Evolutionary conservation across 2,329 filamentous ascomycete genomes (phyloP).

Genomic region (Catunica adiposa): DNA sequence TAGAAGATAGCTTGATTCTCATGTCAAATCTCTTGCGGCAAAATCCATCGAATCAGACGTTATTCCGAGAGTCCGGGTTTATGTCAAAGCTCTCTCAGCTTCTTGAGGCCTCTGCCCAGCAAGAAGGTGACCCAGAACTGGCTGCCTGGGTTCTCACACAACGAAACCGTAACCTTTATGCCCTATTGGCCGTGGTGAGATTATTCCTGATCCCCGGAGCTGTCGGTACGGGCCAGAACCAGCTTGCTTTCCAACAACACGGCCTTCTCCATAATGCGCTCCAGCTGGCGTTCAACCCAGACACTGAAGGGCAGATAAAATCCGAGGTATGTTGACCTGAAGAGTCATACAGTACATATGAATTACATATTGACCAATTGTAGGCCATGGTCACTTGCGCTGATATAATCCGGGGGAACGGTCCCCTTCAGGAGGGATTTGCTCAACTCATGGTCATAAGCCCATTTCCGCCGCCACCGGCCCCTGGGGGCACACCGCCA

Average conservation of each 20-base stretch:
- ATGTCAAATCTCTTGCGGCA: constrained; percentile 75
- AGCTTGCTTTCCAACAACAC: constrained; percentile 69
- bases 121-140: constrained; percentile 35
- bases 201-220: constrained; percentile 75
- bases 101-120: constrained; percentile 39
- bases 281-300: constrained; percentile 62
- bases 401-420: constrained; percentile 72
- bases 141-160: constrained; percentile 62
- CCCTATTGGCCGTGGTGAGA: constrained; percentile 68
- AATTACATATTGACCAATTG: constrained; percentile 6
- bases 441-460: constrained; percentile 62
- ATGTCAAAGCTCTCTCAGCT: constrained; percentile 56
- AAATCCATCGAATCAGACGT: constrained; percentile 82
- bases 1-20: constrained; percentile 85
- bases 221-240: constrained; percentile 64
- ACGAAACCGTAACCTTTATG: constrained; percentile 80
- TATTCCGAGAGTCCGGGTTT: constrained; percentile 81
- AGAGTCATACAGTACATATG: too few relatives aligned
- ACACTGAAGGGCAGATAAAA: constrained; percentile 59
- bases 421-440: constrained; percentile 70
- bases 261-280: constrained; percentile 65
- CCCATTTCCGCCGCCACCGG: constrained; percentile 16
- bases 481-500: constrained; percentile 16
- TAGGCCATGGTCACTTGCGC: constrained; percentile 71
- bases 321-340: constrained; percentile 44